A percentile compares a stretch with the other conserved stretches of the same genome.
These are phyloP conservation scores for Fonsecaea nubica DNA, from an alignment of 2,329 filamentous ascomycete species.

Conservation along the genomic window DNA sequence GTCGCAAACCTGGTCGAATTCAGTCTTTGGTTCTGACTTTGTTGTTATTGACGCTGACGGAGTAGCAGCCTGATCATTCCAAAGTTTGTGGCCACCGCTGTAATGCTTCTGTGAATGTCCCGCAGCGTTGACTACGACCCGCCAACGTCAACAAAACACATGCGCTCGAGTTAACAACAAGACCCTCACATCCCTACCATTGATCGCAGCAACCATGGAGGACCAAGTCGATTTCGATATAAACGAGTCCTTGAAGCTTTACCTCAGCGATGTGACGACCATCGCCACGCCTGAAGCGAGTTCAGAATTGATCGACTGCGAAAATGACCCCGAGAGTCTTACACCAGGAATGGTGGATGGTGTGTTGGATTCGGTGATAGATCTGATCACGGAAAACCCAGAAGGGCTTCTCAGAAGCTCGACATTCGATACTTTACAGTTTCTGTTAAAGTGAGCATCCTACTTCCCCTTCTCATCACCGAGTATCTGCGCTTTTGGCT, in stretches of 20 bases:
- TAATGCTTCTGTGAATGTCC: constrained; percentile 6
- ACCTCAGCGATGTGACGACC: constrained; percentile 87
- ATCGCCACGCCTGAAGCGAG: constrained; percentile 88
- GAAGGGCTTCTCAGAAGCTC: constrained; percentile 81
- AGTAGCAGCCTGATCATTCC: background rate
- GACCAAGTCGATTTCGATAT: constrained; percentile 82
- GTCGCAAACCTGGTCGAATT: constrained; percentile 14
- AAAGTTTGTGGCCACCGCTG: background rate
- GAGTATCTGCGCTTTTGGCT: constrained; percentile 60
- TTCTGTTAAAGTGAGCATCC: constrained; percentile 89
- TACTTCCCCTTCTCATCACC: constrained; percentile 43
- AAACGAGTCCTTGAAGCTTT: constrained; percentile 94
- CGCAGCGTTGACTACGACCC: constrained; percentile 1
- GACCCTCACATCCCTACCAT: background rate
- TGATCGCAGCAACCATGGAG: constrained; percentile 58
- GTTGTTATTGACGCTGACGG: background rate
- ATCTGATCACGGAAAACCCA: constrained; percentile 88
- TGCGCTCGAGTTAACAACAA: background rate
- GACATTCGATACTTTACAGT: constrained; percentile 91
- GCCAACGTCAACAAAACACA: constrained; percentile 1
- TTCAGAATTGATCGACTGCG: constrained; percentile 82
- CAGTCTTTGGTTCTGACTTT: background rate
- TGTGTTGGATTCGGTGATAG: constrained; percentile 88
- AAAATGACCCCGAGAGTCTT: constrained; percentile 85
- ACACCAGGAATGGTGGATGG: constrained; percentile 80